Evolutionary conservation across 192 early-diverging fungal species (phyloP), one percentile per base, ranked within the genome.

Genomic region (Paraglomus brasilianum): DNA sequence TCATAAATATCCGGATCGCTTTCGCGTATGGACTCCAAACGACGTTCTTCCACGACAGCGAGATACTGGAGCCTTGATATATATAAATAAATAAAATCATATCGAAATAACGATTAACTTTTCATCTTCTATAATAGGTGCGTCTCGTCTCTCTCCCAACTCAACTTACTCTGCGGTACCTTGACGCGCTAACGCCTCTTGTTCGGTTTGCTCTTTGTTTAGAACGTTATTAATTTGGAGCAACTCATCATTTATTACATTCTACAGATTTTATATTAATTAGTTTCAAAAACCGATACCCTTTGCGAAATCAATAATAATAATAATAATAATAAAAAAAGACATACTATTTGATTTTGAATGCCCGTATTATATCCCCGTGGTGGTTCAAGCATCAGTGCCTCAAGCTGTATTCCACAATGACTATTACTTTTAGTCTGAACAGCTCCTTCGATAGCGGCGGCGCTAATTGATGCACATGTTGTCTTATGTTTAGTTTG

Each of bases 21-120:
- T 2, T 74, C 49, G 22, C 74, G 53, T 39, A 98, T 66, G 0
- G 69, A 44, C 8, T 83, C 69, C 40, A 94, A 74, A 41, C 88
- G 81, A 21, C 76, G 77, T 39, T 78, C 55, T 8, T 61, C 65
- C 11, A 85, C 77, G 64, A 90, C 79, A 57, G 92, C 85, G 5
- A 95, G 73, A 8, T 77, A 79, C 4, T 75, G 67, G n/a, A 91
- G 73, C 72, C 85, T 85, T 57, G 30, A 30, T n/a, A 59, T 60
- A n/a, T n/a, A n/a, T n/a, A n/a, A n/a, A n/a, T n/a, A n/a, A n/a
- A n/a, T 50, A 61, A 72, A 52, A 8, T 19, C 11, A 53, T 40
- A 55, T 30, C 3, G 30, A 30, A 30, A 30, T 41, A 8, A 30
- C 36, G 38, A 36, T n/a, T 63, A 56, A 15, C 1, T 10, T n/a